Conservation (phyloP, 208 protist species). For the Crithidia expoeki region DNA sequence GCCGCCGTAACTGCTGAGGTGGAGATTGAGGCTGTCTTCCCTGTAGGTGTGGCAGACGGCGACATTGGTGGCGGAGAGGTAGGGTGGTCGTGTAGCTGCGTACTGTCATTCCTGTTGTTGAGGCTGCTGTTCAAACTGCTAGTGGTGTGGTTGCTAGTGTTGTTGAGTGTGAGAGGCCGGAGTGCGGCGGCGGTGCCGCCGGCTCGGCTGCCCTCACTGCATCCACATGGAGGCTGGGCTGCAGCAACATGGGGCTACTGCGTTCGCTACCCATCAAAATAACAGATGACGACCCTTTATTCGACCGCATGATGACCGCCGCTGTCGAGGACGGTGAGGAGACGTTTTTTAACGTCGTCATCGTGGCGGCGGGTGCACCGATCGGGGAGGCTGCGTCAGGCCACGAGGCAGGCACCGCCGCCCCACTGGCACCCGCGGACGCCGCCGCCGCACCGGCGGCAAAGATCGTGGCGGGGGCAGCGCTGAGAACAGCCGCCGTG, state of each 20-base stretch:
- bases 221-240: background rate
- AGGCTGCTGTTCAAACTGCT: background rate
- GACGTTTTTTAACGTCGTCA: conserved; percentile 6
- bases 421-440: background rate
- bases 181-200: background rate
- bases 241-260: background rate
- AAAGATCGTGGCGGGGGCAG: too few relatives aligned
- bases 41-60: background rate
- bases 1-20: background rate
- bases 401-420: background rate
- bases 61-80: background rate
- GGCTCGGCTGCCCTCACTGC: background rate
- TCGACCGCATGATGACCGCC: conserved; percentile 11
- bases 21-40: background rate
- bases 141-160: background rate
- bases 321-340: conserved; percentile 8
- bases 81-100: background rate
- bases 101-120: background rate
- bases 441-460: conserved; percentile 1
- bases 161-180: background rate
- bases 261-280: background rate
- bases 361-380: background rate
- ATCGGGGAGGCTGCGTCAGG: background rate
- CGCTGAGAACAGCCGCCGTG: background rate
- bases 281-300: background rate